Evolutionary conservation across 805 yeast genomes (phyloP).

Genomic region (Barnettozyma salicaria): DNA sequence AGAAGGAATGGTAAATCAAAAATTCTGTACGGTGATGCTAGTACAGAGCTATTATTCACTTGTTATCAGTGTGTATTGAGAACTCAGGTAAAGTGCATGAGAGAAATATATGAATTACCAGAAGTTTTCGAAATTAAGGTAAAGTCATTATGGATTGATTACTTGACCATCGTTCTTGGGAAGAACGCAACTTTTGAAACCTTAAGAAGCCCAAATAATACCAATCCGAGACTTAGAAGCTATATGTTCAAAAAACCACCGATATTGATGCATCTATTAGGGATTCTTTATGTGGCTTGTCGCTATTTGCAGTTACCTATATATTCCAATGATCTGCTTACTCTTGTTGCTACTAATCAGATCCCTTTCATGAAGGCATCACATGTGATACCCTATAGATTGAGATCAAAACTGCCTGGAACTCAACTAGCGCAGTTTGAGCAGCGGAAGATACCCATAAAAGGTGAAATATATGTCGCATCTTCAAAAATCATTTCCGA

Average conservation of each 20-base stretch:
- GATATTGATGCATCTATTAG: slow-evolving; percentile 17
- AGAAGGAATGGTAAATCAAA: not conserved
- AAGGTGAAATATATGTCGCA: slow-evolving; percentile 31
- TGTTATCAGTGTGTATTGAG: slow-evolving; percentile 47
- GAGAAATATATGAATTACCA: slow-evolving; percentile 29
- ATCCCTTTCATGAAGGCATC: slow-evolving; percentile 45
- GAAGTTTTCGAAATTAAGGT: slow-evolving; percentile 28
- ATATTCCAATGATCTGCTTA: slow-evolving; percentile 42
- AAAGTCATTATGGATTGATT: slow-evolving; percentile 34
- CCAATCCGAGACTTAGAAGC: slow-evolving; percentile 9
- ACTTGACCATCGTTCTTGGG: slow-evolving; percentile 11
- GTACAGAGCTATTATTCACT: slow-evolving; percentile 36
- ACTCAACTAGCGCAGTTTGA: slow-evolving; percentile 33
- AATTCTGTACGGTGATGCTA: slow-evolving; percentile 44
- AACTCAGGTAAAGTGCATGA: slow-evolving; percentile 39
- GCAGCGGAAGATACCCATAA: slow-evolving; percentile 38
- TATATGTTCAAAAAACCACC: slow-evolving; percentile 10
- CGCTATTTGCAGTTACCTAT: slow-evolving; percentile 44
- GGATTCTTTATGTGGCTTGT: slow-evolving; percentile 47
- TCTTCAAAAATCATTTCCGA: slow-evolving; percentile 18
- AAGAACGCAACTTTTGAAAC: not conserved
- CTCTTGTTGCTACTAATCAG: slow-evolving; percentile 35
- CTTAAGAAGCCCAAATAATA: not conserved
- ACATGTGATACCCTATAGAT: slow-evolving; percentile 34
- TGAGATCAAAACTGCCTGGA: slow-evolving; percentile 35